These are phyloP conservation scores for Aureobasidium leucospermi DNA, from an alignment of 2,329 filamentous ascomycete species.

Conservation along the genomic window DNA sequence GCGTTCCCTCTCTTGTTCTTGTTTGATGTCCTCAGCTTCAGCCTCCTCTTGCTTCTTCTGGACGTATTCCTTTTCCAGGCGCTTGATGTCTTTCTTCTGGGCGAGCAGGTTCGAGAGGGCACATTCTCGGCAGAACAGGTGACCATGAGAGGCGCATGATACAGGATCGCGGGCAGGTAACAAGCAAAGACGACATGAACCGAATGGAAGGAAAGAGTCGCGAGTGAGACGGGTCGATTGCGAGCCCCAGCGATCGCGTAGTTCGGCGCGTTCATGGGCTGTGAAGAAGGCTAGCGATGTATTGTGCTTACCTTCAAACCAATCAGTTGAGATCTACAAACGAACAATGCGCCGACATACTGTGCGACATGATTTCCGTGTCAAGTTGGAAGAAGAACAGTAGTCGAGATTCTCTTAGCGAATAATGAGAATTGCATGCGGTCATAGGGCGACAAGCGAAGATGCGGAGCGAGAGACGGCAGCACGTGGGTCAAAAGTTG, in stretches of 20 bases:
- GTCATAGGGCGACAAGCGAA: not conserved
- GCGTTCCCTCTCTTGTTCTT: conserved; percentile 59
- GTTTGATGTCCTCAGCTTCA: conserved; percentile 55
- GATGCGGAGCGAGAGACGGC: not conserved
- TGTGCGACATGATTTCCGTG: conserved; percentile 20
- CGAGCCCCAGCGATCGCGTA: conserved; percentile 74
- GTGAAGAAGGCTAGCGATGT: conserved; percentile 92
- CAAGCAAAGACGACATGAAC: conserved; percentile 80
- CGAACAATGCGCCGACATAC: conserved; percentile 15
- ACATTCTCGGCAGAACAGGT: conserved; percentile 94
- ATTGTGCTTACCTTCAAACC: conserved; percentile 60
- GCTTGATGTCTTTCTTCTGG: conserved; percentile 85
- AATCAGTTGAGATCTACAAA: not conserved
- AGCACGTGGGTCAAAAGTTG: conserved; percentile 11
- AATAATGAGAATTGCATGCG: not conserved
- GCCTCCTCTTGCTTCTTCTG: conserved; percentile 56
- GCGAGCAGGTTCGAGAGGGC: conserved; percentile 83
- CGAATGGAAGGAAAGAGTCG: conserved; percentile 89
- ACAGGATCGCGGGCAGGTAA: conserved; percentile 75
- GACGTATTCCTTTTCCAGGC: conserved; percentile 57
- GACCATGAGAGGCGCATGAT: conserved; percentile 67
- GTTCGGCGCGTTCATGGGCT: conserved; percentile 75
- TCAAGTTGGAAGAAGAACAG: not conserved
- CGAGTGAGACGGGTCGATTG: conserved; percentile 77
- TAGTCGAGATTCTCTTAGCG: not conserved